Evolutionary conservation across 208 protist species (phyloP).

Genomic region (Trypanosoma platydactyli): DNA sequence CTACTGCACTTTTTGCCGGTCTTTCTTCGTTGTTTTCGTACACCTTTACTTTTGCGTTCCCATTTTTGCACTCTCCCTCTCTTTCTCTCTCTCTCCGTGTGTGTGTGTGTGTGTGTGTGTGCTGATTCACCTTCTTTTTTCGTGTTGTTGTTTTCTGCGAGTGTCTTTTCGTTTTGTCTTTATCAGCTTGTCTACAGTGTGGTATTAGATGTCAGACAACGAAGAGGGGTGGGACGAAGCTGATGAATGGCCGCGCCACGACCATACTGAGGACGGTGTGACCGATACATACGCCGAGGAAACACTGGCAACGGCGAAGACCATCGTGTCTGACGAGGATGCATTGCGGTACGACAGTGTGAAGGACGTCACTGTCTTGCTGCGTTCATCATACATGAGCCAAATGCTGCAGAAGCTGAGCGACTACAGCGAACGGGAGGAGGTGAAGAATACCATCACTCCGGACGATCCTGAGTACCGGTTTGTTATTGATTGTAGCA

Average conservation of each 20-base stretch:
- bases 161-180: constrained; percentile 10
- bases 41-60: too few species aligned
- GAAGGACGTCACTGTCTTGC: constrained; percentile 73
- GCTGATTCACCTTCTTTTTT: neutral
- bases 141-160: constrained; percentile 4
- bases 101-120: neutral
- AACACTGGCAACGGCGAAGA: constrained; percentile 24
- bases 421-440: constrained; percentile 68
- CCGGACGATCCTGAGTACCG: constrained; percentile 87
- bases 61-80: too few species aligned
- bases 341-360: constrained; percentile 79
- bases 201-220: constrained; percentile 39
- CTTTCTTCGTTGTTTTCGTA: constrained; percentile 5
- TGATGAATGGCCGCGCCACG: constrained; percentile 14
- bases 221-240: constrained; percentile 65
- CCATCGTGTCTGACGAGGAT: constrained; percentile 67
- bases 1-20: neutral
- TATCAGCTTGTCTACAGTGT: constrained; percentile 9
- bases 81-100: neutral
- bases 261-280: constrained; percentile 8
- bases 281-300: constrained; percentile 38
- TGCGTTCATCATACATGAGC: constrained; percentile 77
- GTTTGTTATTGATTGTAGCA: constrained; percentile 89
- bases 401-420: constrained; percentile 70
- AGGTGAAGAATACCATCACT: constrained; percentile 76